Base-by-base conservation (phyloP, 805 yeast species). In the Candida ulmi region DNA sequence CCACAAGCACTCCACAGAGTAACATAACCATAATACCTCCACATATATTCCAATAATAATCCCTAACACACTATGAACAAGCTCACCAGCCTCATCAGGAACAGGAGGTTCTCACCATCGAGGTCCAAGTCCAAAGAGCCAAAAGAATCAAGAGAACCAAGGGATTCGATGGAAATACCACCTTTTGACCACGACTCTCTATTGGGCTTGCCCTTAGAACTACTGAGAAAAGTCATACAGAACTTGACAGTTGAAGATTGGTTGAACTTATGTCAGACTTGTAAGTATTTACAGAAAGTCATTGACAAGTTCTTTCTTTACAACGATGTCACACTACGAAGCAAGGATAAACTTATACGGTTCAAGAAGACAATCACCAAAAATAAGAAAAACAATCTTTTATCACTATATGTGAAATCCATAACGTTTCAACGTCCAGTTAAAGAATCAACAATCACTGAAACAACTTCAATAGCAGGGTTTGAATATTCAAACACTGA, bases 191-290 rank as follows among this genome's bases (percentile, higher is more conserved):
- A 46, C 8, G 40, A 46, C 11, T 69, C 70, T 30, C 28, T 72
- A 2, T 53, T 61, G 40, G 65, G 69, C 11, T 52, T 71, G 2
- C 77, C 78, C 8, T 47, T 52, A n/a, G 78, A 72, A 45, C 51
- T 72, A 8, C 41, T 72, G 2, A 41, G 60, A n/a, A 52, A 55
- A 29, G 58, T 71, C 18, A 56, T 71, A 21, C 43, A 47, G 11
- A 43, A 52, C 33, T 47, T 66, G n/a, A 45, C 41, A 4, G 28
- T 36, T 11, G 36, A 42, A 9, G 57, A 55, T 15, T 50, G 62
- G 37, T 38, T 63, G 4, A 41, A 33, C 7, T 35, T 68, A 5
- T 58, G 70, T 3, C 45, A 60, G 5, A 57, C 62, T 5, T 70
- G 76, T 50, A 50, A 53, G 30, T 64, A 62, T 37, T 57, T 70